Base-by-base conservation (phyloP, 1,284 basidiomycete genomes). In the Tylopilus sp. region DNA sequence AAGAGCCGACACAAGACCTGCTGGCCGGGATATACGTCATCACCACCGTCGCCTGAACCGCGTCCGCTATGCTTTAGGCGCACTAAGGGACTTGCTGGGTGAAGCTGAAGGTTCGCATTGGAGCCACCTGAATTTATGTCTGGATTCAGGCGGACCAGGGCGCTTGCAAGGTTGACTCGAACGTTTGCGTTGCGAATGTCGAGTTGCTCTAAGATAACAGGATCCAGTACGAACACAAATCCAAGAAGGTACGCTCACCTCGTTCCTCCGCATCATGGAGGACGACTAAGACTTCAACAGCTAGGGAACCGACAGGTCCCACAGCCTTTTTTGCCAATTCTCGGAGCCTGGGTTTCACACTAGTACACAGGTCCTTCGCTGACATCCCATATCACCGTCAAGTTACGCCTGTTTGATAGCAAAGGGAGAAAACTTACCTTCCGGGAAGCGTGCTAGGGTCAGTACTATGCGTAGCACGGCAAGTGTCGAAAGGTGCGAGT, bases 291-390 rank as follows among this genome's bases (percentile, higher is more conserved):
- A 67, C 54, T 49, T 75, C 73, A 9, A 70, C 62, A n/a, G 74
- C 74, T 8, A 76, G 61, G n/a, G 53, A 63, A 36, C 73, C 72
- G n/a, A 75, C 52, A 2, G 59, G 49, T 29, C 57, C 47, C 3
- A 39, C 52, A 3, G 66, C 1, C 15, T 53, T 64, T 12, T 36
- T 53, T 2, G 74, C 69, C 33, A 74, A 41, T 15, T 69, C n/a
- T 16, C 39, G 58, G 19, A 74, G 52, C 44, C 57, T 60, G 2
- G 58, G 53, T 29, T 59, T 66, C 38, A 67, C 61, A n/a, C 0
- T 1, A 4, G 24, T n/a, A n/a, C 71, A 76, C 12, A 55, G 24
- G 3, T 9, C 3, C 33, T 26, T 58, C 8, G 60, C 71, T 66
- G 13, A 41, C 13, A 1, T 38, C 9, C 8, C 18, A 8, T 16